Percentiles rank a stretch among this genome's conserved stretches.
Evolutionary conservation across 2,329 filamentous ascomycete genomes (phyloP).

Genomic region (Xylariaceae sp.): DNA sequence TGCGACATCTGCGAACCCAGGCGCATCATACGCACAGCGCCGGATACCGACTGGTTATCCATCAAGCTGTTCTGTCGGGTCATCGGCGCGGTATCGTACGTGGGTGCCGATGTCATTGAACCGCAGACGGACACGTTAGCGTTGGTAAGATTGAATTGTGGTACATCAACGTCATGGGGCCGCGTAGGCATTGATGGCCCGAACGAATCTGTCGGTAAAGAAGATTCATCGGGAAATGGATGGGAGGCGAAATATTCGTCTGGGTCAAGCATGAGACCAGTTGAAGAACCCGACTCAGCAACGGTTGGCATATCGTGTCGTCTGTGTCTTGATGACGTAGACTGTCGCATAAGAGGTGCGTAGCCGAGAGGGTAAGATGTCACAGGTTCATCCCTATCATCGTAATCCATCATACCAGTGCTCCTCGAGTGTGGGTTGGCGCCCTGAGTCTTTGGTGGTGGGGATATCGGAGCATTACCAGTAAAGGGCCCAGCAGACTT

Average conservation of each 20-base stretch:
- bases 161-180: constrained; percentile 28
- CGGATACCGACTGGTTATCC: constrained; percentile 34
- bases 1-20: constrained; percentile 40
- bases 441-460: constrained; percentile 35
- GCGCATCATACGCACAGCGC: constrained; percentile 38
- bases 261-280: constrained; percentile 43
- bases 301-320: constrained; percentile 40
- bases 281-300: constrained; percentile 36
- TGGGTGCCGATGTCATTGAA: constrained; percentile 41
- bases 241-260: constrained; percentile 42
- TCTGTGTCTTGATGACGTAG: constrained; percentile 31
- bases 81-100: constrained; percentile 39
- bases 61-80: constrained; percentile 39
- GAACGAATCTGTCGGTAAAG: constrained; percentile 14
- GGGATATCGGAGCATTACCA: constrained; percentile 40
- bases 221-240: constrained; percentile 22
- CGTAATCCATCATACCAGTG: constrained; percentile 36
- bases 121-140: constrained; percentile 37
- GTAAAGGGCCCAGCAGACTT: constrained; percentile 44
- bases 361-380: constrained; percentile 31
- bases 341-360: constrained; percentile 29
- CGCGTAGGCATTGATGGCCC: constrained; percentile 20
- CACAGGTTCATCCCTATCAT: constrained; percentile 37
- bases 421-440: constrained; percentile 20
- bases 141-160: constrained; percentile 30